phyloP scores from a whole-genome alignment of 2,329 filamentous ascomycete genomes.

The Talaromyces amestolkiae region DNA sequence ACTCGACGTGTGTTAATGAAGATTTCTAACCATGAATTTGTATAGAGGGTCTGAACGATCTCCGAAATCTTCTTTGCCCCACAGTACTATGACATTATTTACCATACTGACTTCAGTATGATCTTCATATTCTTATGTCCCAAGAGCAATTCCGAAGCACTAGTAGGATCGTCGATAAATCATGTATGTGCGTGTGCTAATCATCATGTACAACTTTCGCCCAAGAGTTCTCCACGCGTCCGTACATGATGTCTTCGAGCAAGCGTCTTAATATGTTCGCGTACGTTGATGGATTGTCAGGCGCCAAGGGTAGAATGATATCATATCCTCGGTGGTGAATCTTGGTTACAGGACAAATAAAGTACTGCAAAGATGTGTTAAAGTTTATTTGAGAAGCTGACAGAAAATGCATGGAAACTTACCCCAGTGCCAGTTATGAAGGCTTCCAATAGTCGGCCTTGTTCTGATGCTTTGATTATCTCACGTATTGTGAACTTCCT shows the following conservation, averaged over 20 bases:
- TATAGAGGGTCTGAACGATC: too few species aligned
- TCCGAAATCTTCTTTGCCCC: too few species aligned
- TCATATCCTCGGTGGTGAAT: slow-evolving; percentile 67
- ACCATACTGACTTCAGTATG: too few species aligned
- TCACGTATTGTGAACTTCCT: slow-evolving; percentile 78
- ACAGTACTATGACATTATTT: too few species aligned
- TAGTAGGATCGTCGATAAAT: too few species aligned
- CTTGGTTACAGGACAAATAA: slow-evolving; percentile 65
- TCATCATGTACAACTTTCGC: slow-evolving; percentile 32
- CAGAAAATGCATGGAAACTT: slow-evolving; percentile 42
- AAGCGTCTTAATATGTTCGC: slow-evolving; percentile 58
- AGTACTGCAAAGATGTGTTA: slow-evolving; percentile 56
- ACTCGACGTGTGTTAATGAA: too few species aligned
- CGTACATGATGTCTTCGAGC: slow-evolving; percentile 73
- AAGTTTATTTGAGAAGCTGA: background rate
- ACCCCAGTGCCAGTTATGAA: slow-evolving; percentile 86
- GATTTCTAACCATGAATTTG: too few species aligned
- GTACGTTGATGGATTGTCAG: slow-evolving; percentile 32
- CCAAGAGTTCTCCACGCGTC: slow-evolving; percentile 66
- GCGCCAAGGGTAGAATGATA: slow-evolving; percentile 50
- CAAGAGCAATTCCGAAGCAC: too few species aligned
- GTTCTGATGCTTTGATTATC: slow-evolving; percentile 66
- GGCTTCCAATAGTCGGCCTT: slow-evolving; percentile 76
- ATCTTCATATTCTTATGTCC: too few species aligned
- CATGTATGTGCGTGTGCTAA: background rate